Evolutionary conservation across 331 rosid genomes (phyloP), one percentile per base, ranked within the genome.

Genomic region (Dryas integrifolia): DNA sequence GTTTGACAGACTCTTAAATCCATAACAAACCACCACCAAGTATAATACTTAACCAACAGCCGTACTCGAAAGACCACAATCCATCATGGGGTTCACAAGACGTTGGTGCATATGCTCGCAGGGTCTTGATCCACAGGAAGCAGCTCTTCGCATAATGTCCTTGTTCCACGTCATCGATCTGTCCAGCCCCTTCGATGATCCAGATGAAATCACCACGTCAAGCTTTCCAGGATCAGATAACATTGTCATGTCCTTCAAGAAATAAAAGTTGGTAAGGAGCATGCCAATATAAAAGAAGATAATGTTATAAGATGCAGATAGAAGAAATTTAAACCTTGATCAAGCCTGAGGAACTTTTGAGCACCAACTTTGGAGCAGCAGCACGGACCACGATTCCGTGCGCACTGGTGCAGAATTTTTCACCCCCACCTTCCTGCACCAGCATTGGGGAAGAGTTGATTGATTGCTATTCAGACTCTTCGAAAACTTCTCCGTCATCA

Each of bases 401-500:
- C 50, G 44, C 76, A 59, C 72, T 76, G 79, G 76, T 67, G 81
- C 81, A 76, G 65, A 76, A 63, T n/a, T 46, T 74, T 59, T 40
- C 15, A 30, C n/a, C 72, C 79, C 84, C 78, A 21, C 57, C 67
- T 46, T 72, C 69, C 75, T 53, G 85, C 81, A 76, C 81, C 85
- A 81, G 81, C 66, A 39, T 67, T 48, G 81, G 66, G 69, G 65
- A 72, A 77, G 18, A 73, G 66, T 72, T 72, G 63, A 67, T 76
- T 81, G 81, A 81, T 76, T 81, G 85, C 85, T 81, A 81, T 66
- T 80, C 81, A 65, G 66, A 51, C 44, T 80, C 84, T 4, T 72
- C 84, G 50, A 65, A 80, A 44, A 68, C 80, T 21, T 76, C 96
- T 58, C 80, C 96, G 72, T 89, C 89, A 3, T 87, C 92, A 74